Evolutionary conservation across 2,329 filamentous ascomycete species (phyloP).

Genomic region (Xylariales sp.): DNA sequence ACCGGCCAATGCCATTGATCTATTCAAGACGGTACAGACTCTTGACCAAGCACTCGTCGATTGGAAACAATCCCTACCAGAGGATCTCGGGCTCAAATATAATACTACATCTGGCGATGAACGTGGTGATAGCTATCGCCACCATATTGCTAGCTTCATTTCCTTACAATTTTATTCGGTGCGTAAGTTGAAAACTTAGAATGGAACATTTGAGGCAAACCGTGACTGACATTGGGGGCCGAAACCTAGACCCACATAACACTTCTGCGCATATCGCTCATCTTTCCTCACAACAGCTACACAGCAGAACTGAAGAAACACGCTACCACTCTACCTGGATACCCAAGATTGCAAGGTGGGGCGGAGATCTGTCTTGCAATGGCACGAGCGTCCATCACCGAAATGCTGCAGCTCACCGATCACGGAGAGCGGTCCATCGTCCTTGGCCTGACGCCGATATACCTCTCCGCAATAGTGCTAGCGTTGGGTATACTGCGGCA

Average conservation of each 20-base stretch:
- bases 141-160: conserved; percentile 3
- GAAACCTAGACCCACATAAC: conserved; percentile 15
- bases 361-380: conserved; percentile 8
- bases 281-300: conserved; percentile 13
- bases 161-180: conserved; percentile 9
- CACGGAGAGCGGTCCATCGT: conserved; percentile 7
- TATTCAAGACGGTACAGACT: conserved; percentile 5
- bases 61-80: conserved; percentile 11
- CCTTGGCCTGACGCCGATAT: conserved; percentile 10
- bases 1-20: conserved; percentile 5
- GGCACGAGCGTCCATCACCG: conserved; percentile 7
- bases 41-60: conserved; percentile 12
- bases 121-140: neutral
- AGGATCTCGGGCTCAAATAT: conserved; percentile 5
- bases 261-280: conserved; percentile 11
- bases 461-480: conserved; percentile 13
- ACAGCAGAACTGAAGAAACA: conserved; percentile 10
- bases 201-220: neutral
- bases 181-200: conserved; percentile 1
- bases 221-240: too few relatives aligned
- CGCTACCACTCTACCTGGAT: conserved; percentile 6
- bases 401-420: conserved; percentile 13
- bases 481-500: conserved; percentile 13
- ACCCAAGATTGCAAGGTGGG: conserved; percentile 8
- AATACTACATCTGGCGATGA: conserved; percentile 4